phyloP scores from a whole-genome alignment of 768 basidiomycete genomes.

The Leccinum boreale region DNA sequence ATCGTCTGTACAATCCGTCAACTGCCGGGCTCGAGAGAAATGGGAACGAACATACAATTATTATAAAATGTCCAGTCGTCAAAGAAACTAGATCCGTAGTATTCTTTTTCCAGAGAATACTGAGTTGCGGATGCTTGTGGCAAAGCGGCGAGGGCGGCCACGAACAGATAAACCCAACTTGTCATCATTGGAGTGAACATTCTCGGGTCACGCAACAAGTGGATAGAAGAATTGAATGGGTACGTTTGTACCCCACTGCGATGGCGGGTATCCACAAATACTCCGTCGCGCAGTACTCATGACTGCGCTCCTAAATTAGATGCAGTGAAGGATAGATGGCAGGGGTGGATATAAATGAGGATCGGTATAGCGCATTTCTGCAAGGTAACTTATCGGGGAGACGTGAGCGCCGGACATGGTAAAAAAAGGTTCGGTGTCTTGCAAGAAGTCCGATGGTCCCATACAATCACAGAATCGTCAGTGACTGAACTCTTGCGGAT shows the following conservation, averaged over 20 bases:
- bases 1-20: conserved; percentile 43
- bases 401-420: not conserved
- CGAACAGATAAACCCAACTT: conserved; percentile 5
- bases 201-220: not conserved
- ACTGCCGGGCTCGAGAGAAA: not conserved
- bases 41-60: conserved; percentile 39
- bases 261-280: conserved; percentile 10
- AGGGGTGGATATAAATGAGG: not conserved
- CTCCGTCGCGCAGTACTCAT: not conserved
- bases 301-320: not conserved
- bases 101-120: conserved; percentile 55
- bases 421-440: conserved; percentile 1
- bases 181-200: conserved; percentile 8
- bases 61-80: conserved; percentile 66
- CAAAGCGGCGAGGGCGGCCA: conserved; percentile 4
- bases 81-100: conserved; percentile 61
- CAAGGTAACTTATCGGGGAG: not conserved
- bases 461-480: not conserved
- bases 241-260: not conserved
- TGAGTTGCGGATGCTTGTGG: conserved; percentile 26
- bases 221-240: not conserved
- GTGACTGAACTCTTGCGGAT: not conserved
- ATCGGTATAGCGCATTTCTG: too few species aligned
- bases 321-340: not conserved
- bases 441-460: not conserved